Evolutionary conservation across 192 early-diverging fungal genomes (phyloP), one percentile per base, ranked within the genome.

Genomic region (Rhizoclosmatium globosum): DNA sequence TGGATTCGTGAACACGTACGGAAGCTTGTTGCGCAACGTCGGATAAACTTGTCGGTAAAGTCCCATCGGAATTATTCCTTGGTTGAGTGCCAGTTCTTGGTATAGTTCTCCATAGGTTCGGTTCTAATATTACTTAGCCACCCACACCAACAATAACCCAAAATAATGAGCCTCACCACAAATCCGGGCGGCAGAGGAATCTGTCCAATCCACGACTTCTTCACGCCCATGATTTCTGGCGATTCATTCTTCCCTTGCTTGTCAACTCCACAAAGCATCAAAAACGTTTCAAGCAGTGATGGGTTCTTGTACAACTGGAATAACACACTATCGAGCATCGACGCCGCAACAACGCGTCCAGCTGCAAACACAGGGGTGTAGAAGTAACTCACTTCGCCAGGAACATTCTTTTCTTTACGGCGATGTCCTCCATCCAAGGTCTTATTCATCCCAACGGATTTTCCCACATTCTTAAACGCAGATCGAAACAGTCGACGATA

Each of bases 1-100:
- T 15, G 92, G 92, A 76, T 94, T 94, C 0, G 89, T 90, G 83
- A 89, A 90, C 23, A 94, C 90, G 83, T 90, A 94, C 0, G 92
- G 90, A 9, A 89, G 68, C 48, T 83, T 84, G 81, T 94, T 92
- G 19, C 88, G 85, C 47, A 83, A 61, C 3, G 21, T 47, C 19
- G 38, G n/a, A 41, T 72, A 56, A 1, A 68, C 69, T 0, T 23
- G 47, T 38, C 86, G 79, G 31, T 84, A 80, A 38, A 87, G 58
- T 1, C 91, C 91, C 62, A 93, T 47, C 2, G 91, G 81, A 38
- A 93, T 61, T 2, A 91, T 83, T 6, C 87, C 90, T 50, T 86
- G 85, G 21, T 82, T 62, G 7, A 90, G 47, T n/a, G 85, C 70
- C 21, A 93, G 76, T 2, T 74, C 80, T 42, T 85, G 77, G 69